Percentiles rank a stretch among this genome's conserved stretches.
phyloP scores from a whole-genome alignment of 768 basidiomycete species.

The Trametes maxima region DNA sequence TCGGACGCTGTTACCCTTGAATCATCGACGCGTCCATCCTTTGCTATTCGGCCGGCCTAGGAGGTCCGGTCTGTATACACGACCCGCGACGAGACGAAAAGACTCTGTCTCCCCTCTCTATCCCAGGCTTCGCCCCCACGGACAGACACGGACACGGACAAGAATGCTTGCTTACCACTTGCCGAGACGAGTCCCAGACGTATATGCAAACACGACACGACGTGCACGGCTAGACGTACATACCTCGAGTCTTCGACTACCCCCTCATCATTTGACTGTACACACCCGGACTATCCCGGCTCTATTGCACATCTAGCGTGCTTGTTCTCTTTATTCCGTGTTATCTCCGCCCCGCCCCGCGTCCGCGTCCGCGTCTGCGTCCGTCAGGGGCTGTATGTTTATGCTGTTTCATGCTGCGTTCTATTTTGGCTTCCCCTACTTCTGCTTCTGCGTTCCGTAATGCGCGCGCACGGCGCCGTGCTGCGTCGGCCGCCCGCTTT shows the following conservation, averaged over 20 bases:
- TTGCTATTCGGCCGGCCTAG: neutral
- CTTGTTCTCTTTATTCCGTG: neutral
- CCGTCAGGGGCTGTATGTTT: conserved; percentile 1
- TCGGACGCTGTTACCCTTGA: neutral
- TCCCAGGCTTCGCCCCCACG: neutral
- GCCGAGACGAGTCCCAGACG: conserved; percentile 1
- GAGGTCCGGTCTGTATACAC: neutral
- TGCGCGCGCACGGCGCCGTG: neutral
- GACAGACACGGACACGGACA: conserved; percentile 14
- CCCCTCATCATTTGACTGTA: neutral
- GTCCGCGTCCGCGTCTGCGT: too few species aligned
- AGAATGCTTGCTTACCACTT: conserved; percentile 2
- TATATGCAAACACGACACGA: conserved; percentile 9
- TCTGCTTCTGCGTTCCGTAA: neutral
- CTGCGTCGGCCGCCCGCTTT: too few species aligned
- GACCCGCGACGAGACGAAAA: neutral
- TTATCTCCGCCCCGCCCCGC: neutral
- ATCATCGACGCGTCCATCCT: neutral
- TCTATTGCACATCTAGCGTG: conserved; percentile 3
- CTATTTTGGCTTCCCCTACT: neutral
- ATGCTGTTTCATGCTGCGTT: neutral
- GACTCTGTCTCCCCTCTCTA: too few species aligned
- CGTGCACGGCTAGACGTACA: conserved; percentile 12
- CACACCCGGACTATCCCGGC: neutral
- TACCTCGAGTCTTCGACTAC: neutral